Base-by-base conservation (phyloP, 176 grass and related monocot genomes). In the Neostapfia colusana region DNA sequence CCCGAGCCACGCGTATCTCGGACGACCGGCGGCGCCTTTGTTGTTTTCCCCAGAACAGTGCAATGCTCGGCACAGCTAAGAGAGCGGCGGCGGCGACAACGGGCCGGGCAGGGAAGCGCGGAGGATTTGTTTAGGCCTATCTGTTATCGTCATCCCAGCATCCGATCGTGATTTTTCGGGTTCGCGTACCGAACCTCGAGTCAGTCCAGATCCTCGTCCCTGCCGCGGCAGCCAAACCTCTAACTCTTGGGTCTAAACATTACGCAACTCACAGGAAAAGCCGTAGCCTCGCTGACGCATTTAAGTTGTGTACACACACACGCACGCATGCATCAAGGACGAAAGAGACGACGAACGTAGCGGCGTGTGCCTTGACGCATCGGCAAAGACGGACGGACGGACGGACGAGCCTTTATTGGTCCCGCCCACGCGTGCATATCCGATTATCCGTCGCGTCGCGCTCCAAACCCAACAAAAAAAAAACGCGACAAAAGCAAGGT, bases 151-250 rank as follows among this genome's bases (percentile, higher is more conserved):
- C 43, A 6, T 8, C 15, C 23, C 16, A 72, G 72, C 42, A 72
- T 81, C 12, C 24, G 5, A 13, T 36, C 24, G 13, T 8, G 6
- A 49, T 48, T 71, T n/a, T 20, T 8, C 51, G 67, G 25, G 36
- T 72, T 65, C 67, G 67, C 65, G 67, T 65, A 73, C 82, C 59
- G 15, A 59, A 79, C 82, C 21, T 72, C 58, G 18, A 18, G 5
- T 21, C 14, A 5, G 4, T 10, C 41, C 28, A 25, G 67, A 18
- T 20, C 36, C 36, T 46, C 20, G 62, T 26, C 39, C 72, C n/a
- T 27, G 57, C 44, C 63, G 51, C 35, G 15, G 44, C 62, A 20
- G n/a, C 63, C 62, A 14, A 55, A 9, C 63, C 48, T 2, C 28
- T 31, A 31, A 31, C 2, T 18, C 21, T 18, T 10, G 28, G 34